phyloP scores from a whole-genome alignment of 257 asterid species.

The Plantago major region DNA sequence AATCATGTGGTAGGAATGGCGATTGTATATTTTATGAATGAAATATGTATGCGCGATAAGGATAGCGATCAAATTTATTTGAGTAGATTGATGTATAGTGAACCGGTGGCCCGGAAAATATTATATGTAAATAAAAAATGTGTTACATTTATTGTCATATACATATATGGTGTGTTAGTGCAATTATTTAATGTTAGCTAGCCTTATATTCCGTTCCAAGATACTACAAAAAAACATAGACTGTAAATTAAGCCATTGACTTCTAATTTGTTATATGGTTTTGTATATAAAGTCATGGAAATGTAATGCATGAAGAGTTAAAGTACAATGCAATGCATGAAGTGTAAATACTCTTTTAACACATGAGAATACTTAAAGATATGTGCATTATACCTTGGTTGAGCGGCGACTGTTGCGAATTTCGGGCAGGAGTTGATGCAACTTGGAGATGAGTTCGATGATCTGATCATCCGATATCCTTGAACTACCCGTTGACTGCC shows the following conservation, averaged over 20 bases:
- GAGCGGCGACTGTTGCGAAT: constrained; percentile 54
- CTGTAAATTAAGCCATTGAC: neutral
- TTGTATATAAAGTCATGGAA: neutral
- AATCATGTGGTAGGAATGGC: too few relatives aligned
- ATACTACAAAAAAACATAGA: neutral
- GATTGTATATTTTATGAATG: too few relatives aligned
- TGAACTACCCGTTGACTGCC: constrained; percentile 39
- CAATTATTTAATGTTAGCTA: neutral
- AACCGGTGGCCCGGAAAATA: too few relatives aligned
- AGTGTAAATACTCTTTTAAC: too few relatives aligned
- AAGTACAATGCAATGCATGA: too few relatives aligned
- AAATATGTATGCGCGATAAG: too few relatives aligned
- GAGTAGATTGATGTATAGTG: too few relatives aligned
- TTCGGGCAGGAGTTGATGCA: constrained; percentile 73
- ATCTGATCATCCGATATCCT: constrained; percentile 70
- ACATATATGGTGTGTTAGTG: too few relatives aligned
- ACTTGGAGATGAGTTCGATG: constrained; percentile 55
- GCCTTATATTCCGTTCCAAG: too few relatives aligned
- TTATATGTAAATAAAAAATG: too few relatives aligned
- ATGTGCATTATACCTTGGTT: constrained; percentile 37
- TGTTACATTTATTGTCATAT: too few relatives aligned
- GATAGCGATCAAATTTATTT: too few relatives aligned
- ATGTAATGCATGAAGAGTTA: neutral
- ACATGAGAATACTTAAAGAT: neutral
- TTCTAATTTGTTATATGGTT: neutral